Conservation (phyloP, 192 early-diverging fungal species). For the Haplosporangium gracile region DNA sequence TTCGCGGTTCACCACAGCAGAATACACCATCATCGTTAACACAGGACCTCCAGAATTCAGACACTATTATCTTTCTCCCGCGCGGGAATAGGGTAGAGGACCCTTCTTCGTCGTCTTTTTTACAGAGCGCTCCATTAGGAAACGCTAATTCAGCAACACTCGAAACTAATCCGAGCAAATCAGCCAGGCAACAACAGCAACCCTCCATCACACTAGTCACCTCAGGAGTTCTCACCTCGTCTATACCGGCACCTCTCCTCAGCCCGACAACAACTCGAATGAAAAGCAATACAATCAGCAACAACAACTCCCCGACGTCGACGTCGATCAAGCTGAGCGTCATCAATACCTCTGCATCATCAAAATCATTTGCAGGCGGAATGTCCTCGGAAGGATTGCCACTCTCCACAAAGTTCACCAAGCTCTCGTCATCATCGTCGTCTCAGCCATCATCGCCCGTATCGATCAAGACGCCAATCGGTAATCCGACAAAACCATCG, state of each 20-base stretch:
- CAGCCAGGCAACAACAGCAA: not conserved
- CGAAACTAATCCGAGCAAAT: not conserved
- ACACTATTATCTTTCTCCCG: not conserved
- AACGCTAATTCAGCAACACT: not conserved
- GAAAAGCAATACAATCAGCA: not conserved
- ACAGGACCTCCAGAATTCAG: not conserved
- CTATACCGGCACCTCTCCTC: not conserved
- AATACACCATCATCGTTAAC: not conserved
- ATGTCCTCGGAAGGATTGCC: not conserved
- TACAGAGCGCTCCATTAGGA: not conserved
- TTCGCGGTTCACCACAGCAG: not conserved
- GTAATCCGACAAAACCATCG: not conserved
- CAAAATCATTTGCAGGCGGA: too few species aligned
- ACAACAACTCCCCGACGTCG: not conserved
- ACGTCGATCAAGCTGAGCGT: conserved; percentile 13
- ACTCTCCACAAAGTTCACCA: not conserved
- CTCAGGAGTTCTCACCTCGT: not conserved
- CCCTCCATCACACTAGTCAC: not conserved
- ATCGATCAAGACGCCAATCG: not conserved
- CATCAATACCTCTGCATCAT: not conserved
- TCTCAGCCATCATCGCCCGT: not conserved
- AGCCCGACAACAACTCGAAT: not conserved
- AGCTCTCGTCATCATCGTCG: not conserved
- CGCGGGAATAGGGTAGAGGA: not conserved
- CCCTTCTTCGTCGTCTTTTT: not conserved